phyloP scores from a whole-genome alignment of 257 asterid species.

The Schizonepeta tenuifolia region DNA sequence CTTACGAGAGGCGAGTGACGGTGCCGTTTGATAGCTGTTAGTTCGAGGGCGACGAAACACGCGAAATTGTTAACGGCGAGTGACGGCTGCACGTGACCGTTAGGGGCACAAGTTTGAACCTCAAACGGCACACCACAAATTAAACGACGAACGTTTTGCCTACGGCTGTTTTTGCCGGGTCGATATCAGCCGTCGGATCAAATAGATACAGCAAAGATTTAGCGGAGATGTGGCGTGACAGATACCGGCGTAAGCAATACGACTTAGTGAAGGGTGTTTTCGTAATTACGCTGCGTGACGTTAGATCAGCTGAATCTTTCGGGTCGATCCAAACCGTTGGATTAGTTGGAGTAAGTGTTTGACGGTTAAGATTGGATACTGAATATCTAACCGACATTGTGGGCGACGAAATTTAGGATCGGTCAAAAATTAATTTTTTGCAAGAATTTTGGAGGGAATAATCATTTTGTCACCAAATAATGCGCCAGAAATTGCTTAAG shows the following conservation, averaged over 20 bases:
- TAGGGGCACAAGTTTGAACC: slow-evolving; percentile 79
- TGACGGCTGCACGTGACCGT: slow-evolving; percentile 65
- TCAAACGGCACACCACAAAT: slow-evolving; percentile 77
- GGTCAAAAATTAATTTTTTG: slow-evolving; percentile 3
- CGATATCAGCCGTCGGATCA: slow-evolving; percentile 38
- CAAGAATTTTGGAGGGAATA: slow-evolving; percentile 28
- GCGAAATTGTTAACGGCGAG: slow-evolving; percentile 41
- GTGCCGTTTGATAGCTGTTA: slow-evolving; percentile 69
- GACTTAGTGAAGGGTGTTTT: slow-evolving; percentile 24
- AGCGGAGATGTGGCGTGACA: slow-evolving; percentile 25
- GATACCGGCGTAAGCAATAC: slow-evolving; percentile 33
- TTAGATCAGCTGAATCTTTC: slow-evolving; percentile 14
- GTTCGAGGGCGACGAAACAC: not conserved
- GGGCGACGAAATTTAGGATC: not conserved
- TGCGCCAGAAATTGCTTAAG: slow-evolving; percentile 23
- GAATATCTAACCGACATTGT: slow-evolving; percentile 13
- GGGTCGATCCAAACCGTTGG: slow-evolving; percentile 32
- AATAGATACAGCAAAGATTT: slow-evolving; percentile 13
- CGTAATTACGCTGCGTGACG: slow-evolving; percentile 1
- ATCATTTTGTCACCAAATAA: slow-evolving; percentile 23
- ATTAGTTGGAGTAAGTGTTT: slow-evolving; percentile 3
- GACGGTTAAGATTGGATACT: slow-evolving; percentile 32
- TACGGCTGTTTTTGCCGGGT: slow-evolving; percentile 48
- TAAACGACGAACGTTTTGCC: slow-evolving; percentile 17
- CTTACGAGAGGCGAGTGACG: slow-evolving; percentile 60